Conservation (phyloP, 2,329 filamentous ascomycete genomes). For the Neurospora sp. region DNA sequence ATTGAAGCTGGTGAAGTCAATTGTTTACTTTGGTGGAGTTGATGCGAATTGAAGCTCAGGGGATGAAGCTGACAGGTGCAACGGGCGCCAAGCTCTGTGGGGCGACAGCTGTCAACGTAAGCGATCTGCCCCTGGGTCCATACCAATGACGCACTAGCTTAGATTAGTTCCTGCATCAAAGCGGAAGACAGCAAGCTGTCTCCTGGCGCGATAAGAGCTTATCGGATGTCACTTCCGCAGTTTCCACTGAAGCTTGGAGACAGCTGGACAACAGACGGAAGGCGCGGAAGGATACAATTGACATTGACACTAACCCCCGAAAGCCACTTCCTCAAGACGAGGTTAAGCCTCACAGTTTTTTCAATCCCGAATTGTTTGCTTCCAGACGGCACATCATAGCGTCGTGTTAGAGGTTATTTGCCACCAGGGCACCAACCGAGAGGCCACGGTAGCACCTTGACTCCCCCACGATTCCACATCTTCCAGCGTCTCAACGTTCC, state of each 20-base stretch:
- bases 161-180: background rate
- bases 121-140: background rate
- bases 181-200: background rate
- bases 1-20: background rate
- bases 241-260: background rate
- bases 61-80: background rate
- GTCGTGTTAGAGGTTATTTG: background rate
- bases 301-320: background rate
- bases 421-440: conserved; percentile 1
- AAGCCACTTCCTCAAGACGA: background rate
- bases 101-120: background rate
- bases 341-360: background rate
- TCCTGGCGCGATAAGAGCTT: background rate
- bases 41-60: background rate
- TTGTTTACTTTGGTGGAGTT: background rate
- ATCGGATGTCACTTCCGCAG: background rate
- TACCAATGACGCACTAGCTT: background rate
- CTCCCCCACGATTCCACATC: background rate
- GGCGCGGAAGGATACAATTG: background rate
- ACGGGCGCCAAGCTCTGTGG: background rate
- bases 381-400: background rate
- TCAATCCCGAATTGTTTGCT: background rate
- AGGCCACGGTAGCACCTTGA: conserved; percentile 7
- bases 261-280: background rate
- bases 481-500: background rate